Evolutionary conservation across 169 alveolate species (phyloP), one percentile per base, ranked within the genome.

Genomic region (Plasmodium malariae): DNA sequence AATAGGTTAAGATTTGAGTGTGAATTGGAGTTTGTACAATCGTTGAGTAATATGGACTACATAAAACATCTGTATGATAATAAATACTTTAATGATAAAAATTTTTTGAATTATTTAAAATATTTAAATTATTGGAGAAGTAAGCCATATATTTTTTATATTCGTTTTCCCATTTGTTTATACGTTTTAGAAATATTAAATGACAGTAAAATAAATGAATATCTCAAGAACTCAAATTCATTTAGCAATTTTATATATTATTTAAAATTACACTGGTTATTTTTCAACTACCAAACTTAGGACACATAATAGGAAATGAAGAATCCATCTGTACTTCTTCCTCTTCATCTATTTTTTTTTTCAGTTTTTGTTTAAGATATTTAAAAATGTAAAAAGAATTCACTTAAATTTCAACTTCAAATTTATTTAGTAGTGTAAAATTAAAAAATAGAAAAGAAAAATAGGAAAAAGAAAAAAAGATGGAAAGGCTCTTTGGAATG

Each of bases 1-100:
- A 93, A 93, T 72, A 93, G 74, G 54, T 43, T 93, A 17, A 73
- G 96, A 17, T 92, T 94, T 65, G 95, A 92, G 54, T 92, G 93
- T 28, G 96, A 94, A 54, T 70, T 94, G 1, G 96, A 94, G 59
- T 94, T 94, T 63, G 94, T 94, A n/a, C 96, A 94, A 67, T 92
- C 95, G 36, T 87, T 94, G 59, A 87, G 92, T 26, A 91, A 94
- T 55, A 92, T 93, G 48, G 93, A 92, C 43, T 94, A 94, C 55
- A 76, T 94, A 40, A 92, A 92, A 37, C 72, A 74, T 73, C 70
- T 94, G 19, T 60, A 92, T 43, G 91, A 87, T 7, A 74, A 57
- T 11, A 94, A 94, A 17, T 94, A 92, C 49, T 94, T 94, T 72
- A 87, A 91, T 21, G 95, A 94, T 65, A 69, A 90, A 49, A 62